Base-by-base conservation (phyloP, 345 rosid genomes). In the Murraya paniculata region DNA sequence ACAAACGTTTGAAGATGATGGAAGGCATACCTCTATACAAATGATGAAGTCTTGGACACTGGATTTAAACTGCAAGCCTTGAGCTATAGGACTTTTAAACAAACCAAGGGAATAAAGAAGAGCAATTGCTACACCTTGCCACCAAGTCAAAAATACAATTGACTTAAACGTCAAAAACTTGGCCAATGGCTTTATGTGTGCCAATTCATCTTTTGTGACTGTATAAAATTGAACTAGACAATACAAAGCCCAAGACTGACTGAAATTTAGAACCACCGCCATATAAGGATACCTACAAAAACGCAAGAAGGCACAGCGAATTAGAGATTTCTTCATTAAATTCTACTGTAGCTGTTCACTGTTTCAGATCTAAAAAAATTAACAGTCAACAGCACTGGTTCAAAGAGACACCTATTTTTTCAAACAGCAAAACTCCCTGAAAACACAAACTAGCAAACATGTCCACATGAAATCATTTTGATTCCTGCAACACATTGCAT, bases 81-180 rank as follows among this genome's bases (percentile, higher is more conserved):
- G 93, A 67, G 98, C 97, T 73, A 92, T 84, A 25, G 93, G 84
- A 84, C 94, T 90, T 85, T 90, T 90, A 80, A 97, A 90, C 87
- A 97, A 88, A 73, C 97, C 98, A 76, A 94, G 87, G 76, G 97
- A 80, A 82, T 79, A 91, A 75, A 97, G 85, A 70, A 94, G 84
- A 85, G 99, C 98, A 80, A 97, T 97, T 31, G 98, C 95, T 72
- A 93, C 97, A 78, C 99, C 98, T 90, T 97, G 98, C 98, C 99
- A 94, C 98, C 98, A 94, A 77, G 98, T 97, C 86, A 94, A 81
- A 84, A 97, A 97, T 78, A 97, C 99, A 66, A 97, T 97, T 7
- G 99, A 94, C 79, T 97, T 97, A 73, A 97, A 94, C 2, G 91
- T 93, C 76, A 94, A 79, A 85, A 97, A 97, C 90, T 97, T 97